Base-by-base conservation (phyloP, 495 filamentous ascomycete genomes). In the Annulohypoxylon maeteangense region DNA sequence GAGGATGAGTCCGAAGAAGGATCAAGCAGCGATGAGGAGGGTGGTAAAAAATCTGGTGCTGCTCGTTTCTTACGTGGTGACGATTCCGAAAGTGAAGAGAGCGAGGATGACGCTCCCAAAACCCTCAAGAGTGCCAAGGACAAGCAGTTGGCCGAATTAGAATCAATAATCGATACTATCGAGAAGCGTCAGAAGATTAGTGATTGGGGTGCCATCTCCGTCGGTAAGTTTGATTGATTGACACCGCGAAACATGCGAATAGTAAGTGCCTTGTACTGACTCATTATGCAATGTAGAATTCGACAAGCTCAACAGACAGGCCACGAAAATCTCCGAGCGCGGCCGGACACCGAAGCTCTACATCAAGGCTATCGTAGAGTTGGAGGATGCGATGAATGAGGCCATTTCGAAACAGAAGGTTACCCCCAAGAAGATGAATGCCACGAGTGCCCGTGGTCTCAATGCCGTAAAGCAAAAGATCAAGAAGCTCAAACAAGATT, bases 401-500 rank as follows among this genome's bases (percentile, higher is more conserved):
- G 91, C 94, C 14, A 87, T 94, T 63, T 87, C 91, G 75, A 97
- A 97, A 84, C 93, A 97, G 80, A 99, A 98, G 84, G 91, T 95
- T 68, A 90, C 93, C 6, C 90, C 91, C 55, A 97, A 96, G 89
- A 98, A 98, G 87, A 97, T 98, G 94, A 99, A 98, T 80, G 93
- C 95, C 42, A 93, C 91, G 77, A 96, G 94, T 75, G 90, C 93
- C 65, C 92, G 93, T 83, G 93, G 94, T 75, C 87, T 99, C 74
- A 99, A 98, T 76, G 92, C 93, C 54, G 91, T 98, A 71, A 97
- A 97, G 84, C 95, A 99, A 81, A 90, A 90, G 79, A 93, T 98
- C 84, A 93, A 94, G 88, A 97, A 96, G 85, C 96, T 94, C 84
- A 98, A 97, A 88, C 94, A 97, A 83, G 94, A 97, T 34, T 96